Evolutionary conservation across 1,139 yeast genomes (phyloP), one percentile per base, ranked within the genome.

Genomic region (Nakaseomyces kungkrabaensis): DNA sequence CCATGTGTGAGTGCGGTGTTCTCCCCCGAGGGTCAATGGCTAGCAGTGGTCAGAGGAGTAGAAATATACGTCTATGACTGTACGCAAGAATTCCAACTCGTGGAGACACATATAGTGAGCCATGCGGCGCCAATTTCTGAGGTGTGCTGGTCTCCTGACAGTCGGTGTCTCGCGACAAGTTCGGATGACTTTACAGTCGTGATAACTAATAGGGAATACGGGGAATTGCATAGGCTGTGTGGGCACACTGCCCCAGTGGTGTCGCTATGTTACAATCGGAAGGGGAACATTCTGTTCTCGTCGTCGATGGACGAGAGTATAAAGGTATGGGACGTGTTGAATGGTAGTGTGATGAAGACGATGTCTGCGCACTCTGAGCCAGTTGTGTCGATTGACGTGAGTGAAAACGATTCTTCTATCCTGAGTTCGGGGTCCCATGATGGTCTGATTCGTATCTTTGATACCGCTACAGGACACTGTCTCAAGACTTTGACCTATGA

Each of bases 351-450:
- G 47, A 69, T 89, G 58, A 81, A 85, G 60, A 87, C 95, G 0
- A 71, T 92, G 51, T 87, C 96, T 17, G 97, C 98, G 0, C 98
- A 92, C 66, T 80, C 95, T 0, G 97, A 89, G 58, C 95, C 97
- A 0, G 85, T 92, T 1, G 81, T 87, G 45, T 76, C 87, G 0
- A 72, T 90, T 1, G 81, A 86, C 56, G 70, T 92, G 49, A 66
- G 68, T 6, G 74, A 81, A 1, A 83, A 82, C 49, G 98, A 92
- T 61, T 86, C 92, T 46, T 77, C 96, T 0, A 78, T 94, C 37
- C 76, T 92, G 17, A 86, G 83, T 4, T 85, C 96, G 55, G 95
- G 95, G 0, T 85, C 96, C 4, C 86, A 84, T 62, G 98, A 92
- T 66, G 98, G 98, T 3, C 72, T 85, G 54, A 81, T 87, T 34